Base-by-base conservation (phyloP, 106 monocot genomes). In the Platanthera zijinensis region DNA sequence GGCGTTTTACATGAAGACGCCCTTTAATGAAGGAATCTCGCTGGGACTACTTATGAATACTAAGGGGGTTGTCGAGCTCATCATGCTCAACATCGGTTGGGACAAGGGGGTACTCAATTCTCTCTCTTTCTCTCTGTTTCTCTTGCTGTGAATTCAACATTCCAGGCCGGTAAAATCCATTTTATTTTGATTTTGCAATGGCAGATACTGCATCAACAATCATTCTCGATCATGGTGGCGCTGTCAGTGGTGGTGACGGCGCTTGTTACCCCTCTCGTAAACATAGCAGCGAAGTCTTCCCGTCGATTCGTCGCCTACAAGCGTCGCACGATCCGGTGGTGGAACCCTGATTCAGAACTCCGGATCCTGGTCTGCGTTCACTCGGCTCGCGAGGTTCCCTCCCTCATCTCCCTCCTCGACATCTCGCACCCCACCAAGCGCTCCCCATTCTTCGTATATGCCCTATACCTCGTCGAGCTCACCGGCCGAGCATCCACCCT, bases 61-160 rank as follows among this genome's bases (percentile, higher is more conserved):
- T 8, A 90, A 87, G 48, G 90, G 90, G 18, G 32, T 85, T 52
- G 46, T 90, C 45, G 90, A 90, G 76, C 75, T 90, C n/a, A 75
- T 87, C 71, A 57, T 87, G 17, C 90, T 90, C 56, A 80, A 85
- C 75, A 83, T 90, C 28, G 90, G 79, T 5, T 57, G 75, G 10
- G 87, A 87, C 48, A 87, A 87, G 48, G 21, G 64, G 74, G 84
- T 85, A 70, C 4, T 18, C 10, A 48, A 30, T 2, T 13, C 8
- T 53, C 13, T 53, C 52, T 53, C 3, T 53, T 7, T 5, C 52
- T 39, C 52, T 53, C 52, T 53, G 1, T 53, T 7, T 53, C 13
- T 53, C 13, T 53, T 39, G 39, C 3, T 39, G 0, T 39, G 39
- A 39, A 39, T 39, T 25, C 25, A 25, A 25, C 0, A 25, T 25